These are phyloP conservation scores for Stemphylium vesicarium DNA, from an alignment of 2,329 filamentous ascomycete genomes.

Conservation along the genomic window DNA sequence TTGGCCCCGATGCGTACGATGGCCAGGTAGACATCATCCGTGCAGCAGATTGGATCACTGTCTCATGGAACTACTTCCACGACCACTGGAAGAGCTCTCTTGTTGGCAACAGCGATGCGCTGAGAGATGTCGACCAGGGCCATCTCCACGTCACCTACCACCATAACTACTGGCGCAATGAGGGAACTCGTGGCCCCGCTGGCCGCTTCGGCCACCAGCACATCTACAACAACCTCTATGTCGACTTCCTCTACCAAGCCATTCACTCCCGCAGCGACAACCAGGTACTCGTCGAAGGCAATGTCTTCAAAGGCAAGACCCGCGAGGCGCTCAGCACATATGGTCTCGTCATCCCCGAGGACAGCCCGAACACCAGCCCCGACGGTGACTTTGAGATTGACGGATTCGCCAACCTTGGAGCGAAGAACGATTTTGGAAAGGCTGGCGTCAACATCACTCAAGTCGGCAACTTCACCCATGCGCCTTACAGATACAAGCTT, in stretches of 20 bases:
- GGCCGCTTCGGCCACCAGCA: slow-evolving; percentile 72
- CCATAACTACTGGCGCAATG: slow-evolving; percentile 70
- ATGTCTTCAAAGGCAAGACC: slow-evolving; percentile 57
- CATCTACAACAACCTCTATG: slow-evolving; percentile 61
- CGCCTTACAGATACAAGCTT: slow-evolving; percentile 58
- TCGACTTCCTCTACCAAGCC: slow-evolving; percentile 48
- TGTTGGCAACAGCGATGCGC: slow-evolving; percentile 65
- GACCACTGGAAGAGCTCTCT: slow-evolving; percentile 69
- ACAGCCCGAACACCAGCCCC: slow-evolving; percentile 61
- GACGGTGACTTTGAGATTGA: slow-evolving; percentile 63
- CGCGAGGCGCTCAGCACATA: slow-evolving; percentile 61
- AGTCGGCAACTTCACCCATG: slow-evolving; percentile 57
- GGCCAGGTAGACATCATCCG: slow-evolving; percentile 70
- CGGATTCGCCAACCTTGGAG: slow-evolving; percentile 61
- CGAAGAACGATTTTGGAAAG: slow-evolving; percentile 58
- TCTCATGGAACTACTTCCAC: slow-evolving; percentile 60
- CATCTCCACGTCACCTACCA: slow-evolving; percentile 69
- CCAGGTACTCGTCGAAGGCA: slow-evolving; percentile 54
- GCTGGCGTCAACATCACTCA: slow-evolving; percentile 60
- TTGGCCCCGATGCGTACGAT: slow-evolving; percentile 69
- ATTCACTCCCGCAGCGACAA: slow-evolving; percentile 55
- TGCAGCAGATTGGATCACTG: slow-evolving; percentile 66
- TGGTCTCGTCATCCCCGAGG: slow-evolving; percentile 61
- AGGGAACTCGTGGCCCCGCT: slow-evolving; percentile 68
- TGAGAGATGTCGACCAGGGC: slow-evolving; percentile 64